These are phyloP conservation scores for Cordyceps pruinosa DNA, from an alignment of 2,329 filamentous ascomycete genomes.

Conservation along the genomic window DNA sequence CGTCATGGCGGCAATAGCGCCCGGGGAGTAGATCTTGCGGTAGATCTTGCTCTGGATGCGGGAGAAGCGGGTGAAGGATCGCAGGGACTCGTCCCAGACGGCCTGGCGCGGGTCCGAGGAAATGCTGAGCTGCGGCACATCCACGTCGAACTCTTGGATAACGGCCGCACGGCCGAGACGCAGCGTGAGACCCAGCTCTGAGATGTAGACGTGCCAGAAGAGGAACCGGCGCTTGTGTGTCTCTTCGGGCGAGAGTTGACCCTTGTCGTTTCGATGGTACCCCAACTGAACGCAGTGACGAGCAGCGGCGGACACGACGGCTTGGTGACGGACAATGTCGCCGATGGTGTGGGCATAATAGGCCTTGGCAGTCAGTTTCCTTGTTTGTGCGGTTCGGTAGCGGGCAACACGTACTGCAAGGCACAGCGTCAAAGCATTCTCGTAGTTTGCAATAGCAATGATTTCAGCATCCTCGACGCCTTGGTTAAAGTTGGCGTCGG, in stretches of 20 bases:
- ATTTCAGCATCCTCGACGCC: slow-evolving; percentile 14
- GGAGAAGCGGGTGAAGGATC: slow-evolving; percentile 13
- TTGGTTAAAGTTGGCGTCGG: slow-evolving; percentile 14
- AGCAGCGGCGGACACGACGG: slow-evolving; percentile 14
- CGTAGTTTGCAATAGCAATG: slow-evolving; percentile 14
- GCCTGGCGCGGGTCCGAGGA: slow-evolving; percentile 6
- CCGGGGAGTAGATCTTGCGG: slow-evolving; percentile 14
- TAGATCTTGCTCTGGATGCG: slow-evolving; percentile 14
- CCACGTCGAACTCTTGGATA: slow-evolving; percentile 16
- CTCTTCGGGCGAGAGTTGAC: slow-evolving; percentile 6
- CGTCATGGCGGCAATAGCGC: neutral
- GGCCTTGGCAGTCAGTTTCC: slow-evolving; percentile 9
- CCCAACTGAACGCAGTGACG: slow-evolving; percentile 17
- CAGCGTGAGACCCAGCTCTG: slow-evolving; percentile 15
- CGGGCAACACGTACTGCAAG: slow-evolving; percentile 12
- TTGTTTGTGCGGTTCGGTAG: neutral
- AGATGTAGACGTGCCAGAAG: slow-evolving; percentile 19
- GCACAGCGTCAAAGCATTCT: slow-evolving; percentile 14
- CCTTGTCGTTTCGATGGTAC: slow-evolving; percentile 16
- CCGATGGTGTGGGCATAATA: slow-evolving; percentile 16
- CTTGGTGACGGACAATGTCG: slow-evolving; percentile 16
- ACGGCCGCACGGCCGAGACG: slow-evolving; percentile 16
- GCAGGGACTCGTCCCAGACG: slow-evolving; percentile 13
- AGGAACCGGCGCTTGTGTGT: slow-evolving; percentile 12
- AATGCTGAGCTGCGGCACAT: slow-evolving; percentile 11